phyloP scores from a whole-genome alignment of 305 asterid species.

The Petunia hybrid region DNA sequence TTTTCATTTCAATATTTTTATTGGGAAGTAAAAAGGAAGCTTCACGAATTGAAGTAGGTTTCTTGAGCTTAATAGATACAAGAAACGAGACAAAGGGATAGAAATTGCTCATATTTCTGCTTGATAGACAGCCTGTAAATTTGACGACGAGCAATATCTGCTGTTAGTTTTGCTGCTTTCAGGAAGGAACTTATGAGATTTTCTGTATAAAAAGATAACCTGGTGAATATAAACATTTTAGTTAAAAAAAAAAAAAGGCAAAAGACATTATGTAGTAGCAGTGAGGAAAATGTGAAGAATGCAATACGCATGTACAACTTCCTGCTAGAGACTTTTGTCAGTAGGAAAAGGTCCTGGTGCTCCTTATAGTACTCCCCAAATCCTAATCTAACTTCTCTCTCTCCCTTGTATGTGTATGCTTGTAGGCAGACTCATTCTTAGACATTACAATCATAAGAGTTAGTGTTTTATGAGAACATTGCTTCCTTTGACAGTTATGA shows the following conservation, averaged over 20 bases:
- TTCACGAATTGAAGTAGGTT: not conserved
- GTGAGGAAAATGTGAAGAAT: not conserved
- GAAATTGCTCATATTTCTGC: not conserved
- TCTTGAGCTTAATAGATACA: not conserved
- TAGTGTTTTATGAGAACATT: not conserved
- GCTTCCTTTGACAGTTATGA: conserved; percentile 9
- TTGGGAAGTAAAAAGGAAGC: not conserved
- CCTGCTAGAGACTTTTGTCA: not conserved
- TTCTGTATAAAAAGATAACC: not conserved
- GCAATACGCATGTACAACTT: not conserved
- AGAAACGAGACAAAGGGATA: not conserved
- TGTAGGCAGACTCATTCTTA: not conserved
- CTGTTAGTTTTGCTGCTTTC: not conserved
- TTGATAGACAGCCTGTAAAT: conserved; percentile 21
- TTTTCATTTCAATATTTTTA: not conserved
- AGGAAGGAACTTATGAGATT: conserved; percentile 4
- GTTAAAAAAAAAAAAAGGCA: not conserved
- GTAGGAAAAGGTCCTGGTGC: not conserved
- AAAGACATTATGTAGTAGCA: not conserved
- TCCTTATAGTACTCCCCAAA: not conserved
- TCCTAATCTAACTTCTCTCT: not conserved
- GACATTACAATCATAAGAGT: not conserved
- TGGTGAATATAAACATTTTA: not conserved
- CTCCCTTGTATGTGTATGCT: not conserved
- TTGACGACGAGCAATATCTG: not conserved